These are phyloP conservation scores for Gossypium davidsonii DNA, from an alignment of 441 rosid genomes.

Conservation along the genomic window DNA sequence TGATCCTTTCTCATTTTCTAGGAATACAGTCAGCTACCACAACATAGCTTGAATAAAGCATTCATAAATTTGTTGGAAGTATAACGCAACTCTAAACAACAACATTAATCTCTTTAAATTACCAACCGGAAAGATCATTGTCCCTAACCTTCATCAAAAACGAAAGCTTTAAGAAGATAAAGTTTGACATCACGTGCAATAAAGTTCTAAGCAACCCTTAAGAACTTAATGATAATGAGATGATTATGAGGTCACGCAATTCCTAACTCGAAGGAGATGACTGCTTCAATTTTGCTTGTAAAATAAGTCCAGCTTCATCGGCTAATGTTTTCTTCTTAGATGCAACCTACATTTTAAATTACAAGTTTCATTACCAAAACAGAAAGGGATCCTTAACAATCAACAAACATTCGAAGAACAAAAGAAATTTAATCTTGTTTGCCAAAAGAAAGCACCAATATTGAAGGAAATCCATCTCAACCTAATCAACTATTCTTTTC, in stretches of 20 bases:
- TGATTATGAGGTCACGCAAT: background rate
- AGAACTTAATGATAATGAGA: background rate
- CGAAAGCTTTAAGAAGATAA: background rate
- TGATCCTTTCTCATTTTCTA: background rate
- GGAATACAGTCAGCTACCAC: background rate
- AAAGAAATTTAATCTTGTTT: background rate
- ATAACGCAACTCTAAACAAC: background rate
- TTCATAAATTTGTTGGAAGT: background rate
- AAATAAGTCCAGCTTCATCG: conserved; percentile 71
- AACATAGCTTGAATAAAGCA: background rate
- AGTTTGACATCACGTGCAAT: conserved; percentile 9
- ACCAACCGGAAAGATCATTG: background rate
- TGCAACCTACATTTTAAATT: conserved; percentile 52
- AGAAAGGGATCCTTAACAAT: background rate
- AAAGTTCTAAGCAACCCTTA: background rate
- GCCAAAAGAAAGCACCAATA: background rate
- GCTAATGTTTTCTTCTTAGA: conserved; percentile 77
- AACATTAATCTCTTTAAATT: background rate
- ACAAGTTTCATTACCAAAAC: background rate
- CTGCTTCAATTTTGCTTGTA: conserved; percentile 72
- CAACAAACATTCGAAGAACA: background rate
- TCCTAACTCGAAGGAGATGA: conserved; percentile 43
- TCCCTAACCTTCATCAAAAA: background rate
- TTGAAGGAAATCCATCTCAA: background rate
- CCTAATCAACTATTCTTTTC: background rate